Base-by-base conservation (phyloP, 139 green algal species). In the Coccomyxa sp. region DNA sequence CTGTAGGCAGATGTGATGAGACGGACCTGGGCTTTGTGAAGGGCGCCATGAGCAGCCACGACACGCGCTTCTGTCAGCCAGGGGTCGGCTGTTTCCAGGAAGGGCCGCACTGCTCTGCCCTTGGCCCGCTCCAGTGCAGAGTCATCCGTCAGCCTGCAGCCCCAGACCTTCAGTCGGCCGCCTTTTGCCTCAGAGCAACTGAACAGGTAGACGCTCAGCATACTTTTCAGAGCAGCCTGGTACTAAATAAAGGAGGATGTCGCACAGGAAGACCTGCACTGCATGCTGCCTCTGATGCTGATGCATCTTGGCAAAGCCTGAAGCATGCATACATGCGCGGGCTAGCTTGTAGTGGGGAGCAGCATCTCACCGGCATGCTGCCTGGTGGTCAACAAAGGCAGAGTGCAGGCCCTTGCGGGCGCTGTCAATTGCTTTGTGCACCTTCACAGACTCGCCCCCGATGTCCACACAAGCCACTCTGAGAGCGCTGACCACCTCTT, bases 61-160 rank as follows among this genome's bases (percentile, higher is more conserved):
- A 87, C 58, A 68, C 70, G 75, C n/a, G 77, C 79, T 39, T 91
- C 84, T 7, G 79, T 89, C 3, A 88, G 81, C 90, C 90, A 95
- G 0, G 91, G 91, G 77, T 95, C 91, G 8, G 33, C 58, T 27
- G 92, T 85, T 24, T 84, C 58, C n/a, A 41, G 41, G 37, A 40
- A 29, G 5, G 77, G 70, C 22, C 68, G 71, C 35, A 38, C 74
- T 7, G 29, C 40, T 31, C 68, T 77, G 55, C 84, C 76, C 72
- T 70, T 41, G 18, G 73, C 24, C 16, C 78, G 78, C 54, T 76
- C 54, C 38, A 78, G 55, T 18, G 40, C 33, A 10, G 58, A 77
- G 36, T 55, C 35, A 69, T 85, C 84, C 68, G 85, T 70, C 27
- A 71, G 37, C 39, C 73, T 79, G 77, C 71, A 80, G 1, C 72